These are phyloP conservation scores for Trametes pubescens DNA, from an alignment of 1,284 basidiomycete genomes.

Conservation along the genomic window DNA sequence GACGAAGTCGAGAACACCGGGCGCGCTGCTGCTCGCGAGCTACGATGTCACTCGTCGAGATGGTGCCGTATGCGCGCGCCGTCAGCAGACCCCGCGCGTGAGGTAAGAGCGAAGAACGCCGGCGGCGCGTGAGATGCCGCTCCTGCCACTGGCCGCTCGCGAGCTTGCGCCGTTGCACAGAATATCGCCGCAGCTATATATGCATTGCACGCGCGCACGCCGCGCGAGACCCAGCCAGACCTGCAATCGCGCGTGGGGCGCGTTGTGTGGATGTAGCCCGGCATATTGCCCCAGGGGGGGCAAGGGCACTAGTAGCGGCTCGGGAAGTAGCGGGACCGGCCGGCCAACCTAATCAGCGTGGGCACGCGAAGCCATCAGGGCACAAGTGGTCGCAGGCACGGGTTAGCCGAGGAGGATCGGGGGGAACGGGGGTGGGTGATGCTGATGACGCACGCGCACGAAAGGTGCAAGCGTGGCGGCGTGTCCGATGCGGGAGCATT, in stretches of 20 bases:
- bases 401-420: background rate
- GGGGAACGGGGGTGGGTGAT: constrained; percentile 10
- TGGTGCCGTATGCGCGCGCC: constrained; percentile 26
- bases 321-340: constrained; percentile 24
- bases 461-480: constrained; percentile 5
- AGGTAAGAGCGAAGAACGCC: constrained; percentile 10
- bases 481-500: constrained; percentile 2
- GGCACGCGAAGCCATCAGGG: constrained; percentile 7
- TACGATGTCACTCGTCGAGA: constrained; percentile 10
- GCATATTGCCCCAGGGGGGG: background rate
- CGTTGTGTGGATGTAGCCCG: background rate
- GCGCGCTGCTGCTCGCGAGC: background rate
- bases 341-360: constrained; percentile 31
- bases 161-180: background rate
- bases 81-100: constrained; percentile 27
- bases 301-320: background rate
- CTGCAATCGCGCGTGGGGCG: background rate
- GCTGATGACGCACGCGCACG: constrained; percentile 18
- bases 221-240: background rate
- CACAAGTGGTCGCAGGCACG: constrained; percentile 1
- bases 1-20: background rate
- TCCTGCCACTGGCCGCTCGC: background rate
- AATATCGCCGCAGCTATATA: background rate
- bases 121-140: constrained; percentile 10
- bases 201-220: background rate